Evolutionary conservation across 495 filamentous ascomycete genomes (phyloP).

Genomic region (Cryomyces antarcticus): DNA sequence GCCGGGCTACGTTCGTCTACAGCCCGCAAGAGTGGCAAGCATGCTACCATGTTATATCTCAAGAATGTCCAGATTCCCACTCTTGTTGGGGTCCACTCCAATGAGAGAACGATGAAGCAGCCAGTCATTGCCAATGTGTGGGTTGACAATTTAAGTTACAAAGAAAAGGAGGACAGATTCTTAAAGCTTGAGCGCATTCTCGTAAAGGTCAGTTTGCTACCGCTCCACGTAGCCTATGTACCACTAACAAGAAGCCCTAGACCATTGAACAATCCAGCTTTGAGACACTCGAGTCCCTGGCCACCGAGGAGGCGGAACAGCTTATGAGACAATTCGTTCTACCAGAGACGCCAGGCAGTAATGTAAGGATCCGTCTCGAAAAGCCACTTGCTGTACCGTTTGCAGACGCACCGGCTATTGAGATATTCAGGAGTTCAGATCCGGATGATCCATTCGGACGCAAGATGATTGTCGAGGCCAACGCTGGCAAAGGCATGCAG

Average conservation of each 20-base stretch:
- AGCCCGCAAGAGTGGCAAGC: background rate
- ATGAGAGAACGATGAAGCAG: conserved; percentile 38
- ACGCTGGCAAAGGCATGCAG: too few species aligned
- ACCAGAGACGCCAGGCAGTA: conserved; percentile 11
- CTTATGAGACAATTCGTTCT: conserved; percentile 18
- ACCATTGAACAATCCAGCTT: conserved; percentile 34
- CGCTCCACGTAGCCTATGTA: background rate
- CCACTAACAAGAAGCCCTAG: conserved; percentile 11
- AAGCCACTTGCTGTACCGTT: conserved; percentile 12
- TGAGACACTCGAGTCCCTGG: conserved; percentile 42
- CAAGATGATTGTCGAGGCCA: background rate
- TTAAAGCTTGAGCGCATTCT: conserved; percentile 26
- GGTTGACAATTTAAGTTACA: conserved; percentile 24
- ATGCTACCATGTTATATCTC: conserved; percentile 12
- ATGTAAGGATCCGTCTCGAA: conserved; percentile 5
- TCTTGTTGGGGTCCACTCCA: conserved; percentile 37
- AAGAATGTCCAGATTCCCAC: conserved; percentile 32
- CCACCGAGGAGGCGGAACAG: conserved; percentile 21
- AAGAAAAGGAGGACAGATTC: conserved; percentile 22
- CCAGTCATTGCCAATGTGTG: conserved; percentile 32
- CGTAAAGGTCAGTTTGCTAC: conserved; percentile 25
- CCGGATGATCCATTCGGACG: background rate
- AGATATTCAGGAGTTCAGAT: conserved; percentile 4
- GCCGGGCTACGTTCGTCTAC: background rate
- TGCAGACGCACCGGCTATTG: conserved; percentile 12